Evolutionary conservation across 495 filamentous ascomycete genomes (phyloP).

Genomic region (Gamarada debralockiae): DNA sequence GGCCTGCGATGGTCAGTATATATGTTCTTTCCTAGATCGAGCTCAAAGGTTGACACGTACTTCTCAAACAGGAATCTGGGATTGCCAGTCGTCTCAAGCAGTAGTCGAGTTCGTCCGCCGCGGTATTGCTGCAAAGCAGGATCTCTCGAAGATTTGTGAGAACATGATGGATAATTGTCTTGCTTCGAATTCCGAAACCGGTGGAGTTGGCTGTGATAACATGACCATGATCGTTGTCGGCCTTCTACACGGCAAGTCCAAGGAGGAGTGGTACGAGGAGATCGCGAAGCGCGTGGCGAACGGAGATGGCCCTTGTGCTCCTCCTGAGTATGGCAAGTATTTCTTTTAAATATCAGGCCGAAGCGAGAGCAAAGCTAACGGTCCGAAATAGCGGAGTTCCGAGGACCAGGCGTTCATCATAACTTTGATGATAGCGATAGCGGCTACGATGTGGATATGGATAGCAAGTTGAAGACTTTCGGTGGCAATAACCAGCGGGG

Average conservation of each 20-base stretch:
- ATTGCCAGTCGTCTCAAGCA: conserved; percentile 96
- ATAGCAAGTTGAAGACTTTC: conserved; percentile 38
- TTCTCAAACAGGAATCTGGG: conserved; percentile 82
- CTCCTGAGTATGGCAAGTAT: conserved; percentile 96
- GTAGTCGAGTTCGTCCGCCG: conserved; percentile 95
- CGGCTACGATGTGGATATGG: conserved; percentile 83
- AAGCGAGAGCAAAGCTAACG: conserved; percentile 25
- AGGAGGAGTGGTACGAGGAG: conserved; percentile 97
- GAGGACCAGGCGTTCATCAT: conserved; percentile 85
- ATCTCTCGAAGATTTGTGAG: conserved; percentile 89
- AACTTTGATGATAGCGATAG: conserved; percentile 90
- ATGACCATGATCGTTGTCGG: conserved; percentile 97
- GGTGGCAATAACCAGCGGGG: conserved; percentile 44
- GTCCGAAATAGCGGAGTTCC: conserved; percentile 80
- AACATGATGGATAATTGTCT: conserved; percentile 99
- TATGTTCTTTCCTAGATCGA: not conserved
- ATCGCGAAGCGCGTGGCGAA: conserved; percentile 91
- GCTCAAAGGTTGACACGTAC: not conserved
- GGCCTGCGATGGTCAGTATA: conserved; percentile 84
- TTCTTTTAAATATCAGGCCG: conserved; percentile 26
- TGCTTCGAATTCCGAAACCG: conserved; percentile 94
- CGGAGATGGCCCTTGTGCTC: conserved; percentile 97
- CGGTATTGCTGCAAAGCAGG: conserved; percentile 93
- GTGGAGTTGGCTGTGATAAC: conserved; percentile 97
- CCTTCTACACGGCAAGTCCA: conserved; percentile 83